Evolutionary conservation across 495 filamentous ascomycete species (phyloP).

Genomic region (Thozetella sp.): DNA sequence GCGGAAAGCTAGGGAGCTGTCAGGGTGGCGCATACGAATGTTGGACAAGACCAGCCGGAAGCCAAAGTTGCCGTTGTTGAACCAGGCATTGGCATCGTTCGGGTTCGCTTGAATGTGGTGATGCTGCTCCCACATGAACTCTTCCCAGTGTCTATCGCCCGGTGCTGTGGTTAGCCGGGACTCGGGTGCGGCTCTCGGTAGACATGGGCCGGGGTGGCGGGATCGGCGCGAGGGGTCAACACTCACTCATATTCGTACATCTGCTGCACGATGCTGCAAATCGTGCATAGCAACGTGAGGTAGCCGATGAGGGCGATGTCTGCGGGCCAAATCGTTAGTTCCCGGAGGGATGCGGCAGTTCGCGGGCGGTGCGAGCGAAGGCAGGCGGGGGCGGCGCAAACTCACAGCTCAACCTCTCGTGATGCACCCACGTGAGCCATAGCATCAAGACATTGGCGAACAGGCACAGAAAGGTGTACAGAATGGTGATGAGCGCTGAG

Average conservation of each 20-base stretch:
- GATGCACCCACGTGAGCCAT: constrained; percentile 13
- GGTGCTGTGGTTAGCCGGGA: neutral
- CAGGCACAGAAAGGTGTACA: constrained; percentile 13
- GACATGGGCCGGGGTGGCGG: neutral
- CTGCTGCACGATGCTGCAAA: constrained; percentile 16
- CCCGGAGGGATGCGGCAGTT: no score
- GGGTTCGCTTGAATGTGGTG: constrained; percentile 15
- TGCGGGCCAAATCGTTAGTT: neutral
- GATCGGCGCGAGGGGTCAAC: neutral
- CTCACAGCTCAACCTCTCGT: constrained; percentile 12
- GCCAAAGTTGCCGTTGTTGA: constrained; percentile 18
- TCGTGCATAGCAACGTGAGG: constrained; percentile 13
- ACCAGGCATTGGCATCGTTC: constrained; percentile 15
- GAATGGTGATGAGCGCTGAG: neutral
- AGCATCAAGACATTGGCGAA: constrained; percentile 12
- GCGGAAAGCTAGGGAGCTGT: neutral
- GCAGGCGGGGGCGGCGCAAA: no score
- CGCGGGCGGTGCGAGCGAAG: no score
- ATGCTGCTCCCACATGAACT: constrained; percentile 12
- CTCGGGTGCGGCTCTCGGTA: neutral
- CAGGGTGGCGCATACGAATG: constrained; percentile 8
- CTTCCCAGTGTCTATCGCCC: constrained; percentile 9
- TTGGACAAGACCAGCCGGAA: constrained; percentile 12
- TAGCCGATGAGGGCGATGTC: constrained; percentile 14
- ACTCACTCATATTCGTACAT: constrained; percentile 16